A percentile compares a stretch with the other conserved stretches of the same genome.
phyloP scores from a whole-genome alignment of 495 filamentous ascomycete species.

The Hyaloscypha finlandica region DNA sequence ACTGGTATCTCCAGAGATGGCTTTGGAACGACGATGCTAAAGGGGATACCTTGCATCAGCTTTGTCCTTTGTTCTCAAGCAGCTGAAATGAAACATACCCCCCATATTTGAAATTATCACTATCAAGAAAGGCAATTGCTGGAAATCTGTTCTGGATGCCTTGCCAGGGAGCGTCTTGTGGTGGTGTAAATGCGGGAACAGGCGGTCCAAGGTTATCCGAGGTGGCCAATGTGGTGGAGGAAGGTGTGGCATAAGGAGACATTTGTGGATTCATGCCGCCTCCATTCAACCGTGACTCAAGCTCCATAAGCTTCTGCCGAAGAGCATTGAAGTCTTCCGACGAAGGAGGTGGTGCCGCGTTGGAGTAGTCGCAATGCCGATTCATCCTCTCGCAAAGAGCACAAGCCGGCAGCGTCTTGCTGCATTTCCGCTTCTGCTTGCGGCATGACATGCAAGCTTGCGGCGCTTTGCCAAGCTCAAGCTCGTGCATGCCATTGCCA shows the following conservation, averaged over 20 bases:
- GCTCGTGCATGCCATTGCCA: conserved; percentile 12
- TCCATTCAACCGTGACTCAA: conserved; percentile 40
- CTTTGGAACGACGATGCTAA: conserved; percentile 34
- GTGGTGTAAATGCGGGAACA: conserved; percentile 12
- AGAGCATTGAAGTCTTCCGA: conserved; percentile 43
- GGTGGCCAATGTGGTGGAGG: conserved; percentile 14
- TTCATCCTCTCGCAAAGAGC: conserved; percentile 43
- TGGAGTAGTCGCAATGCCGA: conserved; percentile 45
- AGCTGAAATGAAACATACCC: conserved; percentile 18
- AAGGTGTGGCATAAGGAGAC: conserved; percentile 12
- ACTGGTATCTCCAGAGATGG: conserved; percentile 35
- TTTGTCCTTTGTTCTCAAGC: not conserved
- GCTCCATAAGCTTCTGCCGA: conserved; percentile 39
- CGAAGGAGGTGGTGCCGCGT: conserved; percentile 36
- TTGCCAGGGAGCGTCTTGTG: conserved; percentile 23
- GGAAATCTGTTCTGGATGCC: conserved; percentile 29
- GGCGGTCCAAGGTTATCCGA: conserved; percentile 13
- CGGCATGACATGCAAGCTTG: conserved; percentile 32
- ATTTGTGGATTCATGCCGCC: conserved; percentile 1
- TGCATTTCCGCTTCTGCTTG: conserved; percentile 53
- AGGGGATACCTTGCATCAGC: not conserved
- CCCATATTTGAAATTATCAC: conserved; percentile 37
- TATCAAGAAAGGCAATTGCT: conserved; percentile 40
- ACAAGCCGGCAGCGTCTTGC: conserved; percentile 48
- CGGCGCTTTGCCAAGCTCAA: conserved; percentile 17